phyloP scores from a whole-genome alignment of 345 rosid genomes.

The Anacardium occidentale region DNA sequence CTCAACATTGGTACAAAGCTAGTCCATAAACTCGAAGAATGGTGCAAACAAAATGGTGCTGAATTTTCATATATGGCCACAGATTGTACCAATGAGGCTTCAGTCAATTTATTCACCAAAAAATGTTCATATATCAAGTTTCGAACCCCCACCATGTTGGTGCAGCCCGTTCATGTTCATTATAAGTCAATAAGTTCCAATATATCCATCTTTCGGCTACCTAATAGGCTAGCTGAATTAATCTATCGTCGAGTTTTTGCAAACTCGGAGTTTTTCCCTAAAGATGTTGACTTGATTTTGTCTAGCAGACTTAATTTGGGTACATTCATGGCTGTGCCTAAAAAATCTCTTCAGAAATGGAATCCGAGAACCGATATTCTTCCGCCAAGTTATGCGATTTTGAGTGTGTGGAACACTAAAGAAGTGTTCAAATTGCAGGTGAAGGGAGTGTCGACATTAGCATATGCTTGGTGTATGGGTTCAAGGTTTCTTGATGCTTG shows the following conservation, averaged over 20 bases:
- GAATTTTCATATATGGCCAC: constrained; percentile 75
- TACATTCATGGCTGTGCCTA: constrained; percentile 63
- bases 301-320: constrained; percentile 50
- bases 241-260: constrained; percentile 44
- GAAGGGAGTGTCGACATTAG: constrained; percentile 55
- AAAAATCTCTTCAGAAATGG: constrained; percentile 29
- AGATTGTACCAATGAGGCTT: constrained; percentile 57
- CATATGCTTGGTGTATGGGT: constrained; percentile 48
- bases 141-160: constrained; percentile 54
- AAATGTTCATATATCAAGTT: constrained; percentile 54
- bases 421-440: constrained; percentile 58
- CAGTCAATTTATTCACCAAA: constrained; percentile 62
- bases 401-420: constrained; percentile 77
- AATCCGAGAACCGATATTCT: constrained; percentile 34
- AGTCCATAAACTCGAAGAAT: constrained; percentile 53
- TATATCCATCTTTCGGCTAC: constrained; percentile 33
- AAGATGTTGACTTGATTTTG: constrained; percentile 50
- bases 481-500: constrained; percentile 59
- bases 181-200: constrained; percentile 34
- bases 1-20: constrained; percentile 58
- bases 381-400: constrained; percentile 46
- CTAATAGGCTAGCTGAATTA: constrained; percentile 31
- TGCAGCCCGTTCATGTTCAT: constrained; percentile 80
- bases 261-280: constrained; percentile 58
- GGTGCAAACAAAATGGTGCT: constrained; percentile 66